Base-by-base conservation (phyloP, 371 early-diverging fungal genomes). In the Mucor sp. region DNA sequence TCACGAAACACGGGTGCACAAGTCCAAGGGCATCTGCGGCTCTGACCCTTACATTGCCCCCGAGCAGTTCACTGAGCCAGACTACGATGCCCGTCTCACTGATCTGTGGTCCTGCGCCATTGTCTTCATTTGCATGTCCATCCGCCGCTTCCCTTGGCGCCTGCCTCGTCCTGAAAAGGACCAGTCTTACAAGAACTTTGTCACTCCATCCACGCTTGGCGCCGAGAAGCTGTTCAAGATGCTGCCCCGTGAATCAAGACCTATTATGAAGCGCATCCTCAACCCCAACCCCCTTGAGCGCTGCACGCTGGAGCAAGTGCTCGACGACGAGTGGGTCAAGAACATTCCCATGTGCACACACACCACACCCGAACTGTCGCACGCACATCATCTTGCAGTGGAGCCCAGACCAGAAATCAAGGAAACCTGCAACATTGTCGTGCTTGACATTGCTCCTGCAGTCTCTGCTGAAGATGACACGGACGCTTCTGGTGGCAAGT, bases 51-150 rank as follows among this genome's bases (percentile, higher is more conserved):
- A 86, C 60, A 83, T 87, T 60, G 86, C 89, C 3, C 89, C 88
- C 4, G 88, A 89, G 58, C 82, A 83, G 44, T 83, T 77, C 50
- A 71, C 70, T 1, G 74, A 74, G 35, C 65, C 58, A 17, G 74
- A 77, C 27, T 91, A 92, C 57, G 84, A 88, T 71, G 86, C 91
- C 1, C 76, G 82, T 12, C 69, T 71, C 44, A 85, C 83, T 15
- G 93, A 93, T 66, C 65, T 92, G 15, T 93, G 93, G 93, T 88
- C 91, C 14, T 76, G 87, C 56, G 93, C 83, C 4, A 85, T 93
- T 35, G 85, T 92, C 6, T 90, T 82, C 72, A 78, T 89, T 56
- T 90, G 91, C 58, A 89, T 92, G 89, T 78, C 77, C 8, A 82
- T 85, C 56, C 76, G 82, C 25, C 85, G 86, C 14, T 90, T 91